Evolutionary conservation across 75 land plant genomes (phyloP).

Genomic region (Cunninghamia lanceolata): DNA sequence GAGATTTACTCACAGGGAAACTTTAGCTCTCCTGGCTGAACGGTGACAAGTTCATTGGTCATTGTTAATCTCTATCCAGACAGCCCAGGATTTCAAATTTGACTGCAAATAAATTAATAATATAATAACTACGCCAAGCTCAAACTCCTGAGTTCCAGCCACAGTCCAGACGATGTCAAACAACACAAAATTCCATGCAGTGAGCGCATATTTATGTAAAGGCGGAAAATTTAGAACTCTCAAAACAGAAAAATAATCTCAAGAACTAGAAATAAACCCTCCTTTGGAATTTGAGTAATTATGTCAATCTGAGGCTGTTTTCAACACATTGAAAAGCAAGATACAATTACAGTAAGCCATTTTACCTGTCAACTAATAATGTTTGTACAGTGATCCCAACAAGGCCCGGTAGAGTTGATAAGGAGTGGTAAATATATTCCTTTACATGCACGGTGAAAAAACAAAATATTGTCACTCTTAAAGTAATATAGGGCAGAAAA

Average conservation of each 20-base stretch:
- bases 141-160: background rate
- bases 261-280: background rate
- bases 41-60: conserved; percentile 39
- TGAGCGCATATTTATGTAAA: background rate
- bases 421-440: background rate
- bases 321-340: background rate
- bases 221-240: background rate
- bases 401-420: background rate
- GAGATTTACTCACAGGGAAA: conserved; percentile 50
- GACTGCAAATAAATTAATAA: background rate
- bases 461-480: background rate
- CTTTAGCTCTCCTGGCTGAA: conserved; percentile 64
- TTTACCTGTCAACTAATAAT: background rate
- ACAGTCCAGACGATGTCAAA: background rate
- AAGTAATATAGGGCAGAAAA: background rate
- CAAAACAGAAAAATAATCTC: background rate
- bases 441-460: background rate
- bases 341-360: background rate
- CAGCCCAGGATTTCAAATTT: background rate
- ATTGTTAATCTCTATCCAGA: conserved; percentile 14
- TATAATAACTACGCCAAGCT: background rate
- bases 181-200: background rate
- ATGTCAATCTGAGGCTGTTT: background rate
- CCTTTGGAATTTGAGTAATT: background rate
- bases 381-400: background rate